Base-by-base conservation (phyloP, 1,284 basidiomycete genomes). In the Amylostereum chailletii region DNA sequence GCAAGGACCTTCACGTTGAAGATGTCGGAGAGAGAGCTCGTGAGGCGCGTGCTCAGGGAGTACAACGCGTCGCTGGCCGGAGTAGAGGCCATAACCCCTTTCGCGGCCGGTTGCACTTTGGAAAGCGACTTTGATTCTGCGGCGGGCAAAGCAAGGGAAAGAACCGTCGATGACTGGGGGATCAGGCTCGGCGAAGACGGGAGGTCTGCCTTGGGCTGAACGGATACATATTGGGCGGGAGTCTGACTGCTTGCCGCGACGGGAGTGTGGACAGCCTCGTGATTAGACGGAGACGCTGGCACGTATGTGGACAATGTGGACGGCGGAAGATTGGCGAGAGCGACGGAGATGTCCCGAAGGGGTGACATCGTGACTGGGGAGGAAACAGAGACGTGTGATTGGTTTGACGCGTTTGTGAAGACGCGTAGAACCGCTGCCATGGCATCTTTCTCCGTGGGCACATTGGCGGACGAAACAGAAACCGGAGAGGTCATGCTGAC, bases 271-370 rank as follows among this genome's bases (percentile, higher is more conserved):
- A 58, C 51, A 45, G 54, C 54, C 53, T 46, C 9, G 52, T 50
- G 5, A 52, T 50, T 1, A 29, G 42, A 3, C 48, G 47, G 38
- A 45, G 34, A 27, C 38, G 48, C 29, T 33, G 31, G 8, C 26
- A n/a, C 5, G 46, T 42, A 29, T 33, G 66, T 60, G 26, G 68
- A 64, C 39, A 66, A 61, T 19, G 71, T 55, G 2, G 70, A 63
- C 39, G 71, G 59, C 3, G 71, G 65, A 26, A 76, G 71, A 51
- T 69, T 70, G 54, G 80, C 73, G 10, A 83, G 65, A 0, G 81
- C 77, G 30, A 84, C 58, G 0, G 79, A 75, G 45, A 76, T 61
- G 39, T 83, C 80, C 59, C 75, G 80, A 46, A 74, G 54, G 1
- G 77, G 69, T 2, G 79, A 69, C 41, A 42, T 66, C 57, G 54